Evolutionary conservation across 2,329 filamentous ascomycete genomes (phyloP).

Genomic region (Elsinoe ampelina): DNA sequence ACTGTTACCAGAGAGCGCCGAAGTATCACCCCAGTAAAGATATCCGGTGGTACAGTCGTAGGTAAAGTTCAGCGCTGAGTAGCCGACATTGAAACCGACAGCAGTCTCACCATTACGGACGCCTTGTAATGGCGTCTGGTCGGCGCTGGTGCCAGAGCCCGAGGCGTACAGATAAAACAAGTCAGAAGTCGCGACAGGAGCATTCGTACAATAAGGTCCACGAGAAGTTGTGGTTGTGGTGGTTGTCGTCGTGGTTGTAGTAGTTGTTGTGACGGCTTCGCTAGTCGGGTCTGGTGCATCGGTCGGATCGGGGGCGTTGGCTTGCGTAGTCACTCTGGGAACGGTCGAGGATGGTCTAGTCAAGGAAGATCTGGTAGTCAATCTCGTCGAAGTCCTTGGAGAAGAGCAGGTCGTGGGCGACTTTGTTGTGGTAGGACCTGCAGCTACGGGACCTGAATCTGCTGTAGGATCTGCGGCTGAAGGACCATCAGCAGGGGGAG

Average conservation of each 20-base stretch:
- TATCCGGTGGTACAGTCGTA: conserved; percentile 10
- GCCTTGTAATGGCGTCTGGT: conserved; percentile 10
- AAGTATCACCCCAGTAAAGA: conserved; percentile 2
- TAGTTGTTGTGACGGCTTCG: background rate
- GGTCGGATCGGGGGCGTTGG: background rate
- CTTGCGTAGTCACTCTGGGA: background rate
- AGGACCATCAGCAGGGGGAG: background rate
- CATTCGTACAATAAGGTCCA: background rate
- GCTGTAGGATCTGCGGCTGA: background rate
- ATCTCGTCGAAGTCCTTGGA: background rate
- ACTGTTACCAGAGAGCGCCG: conserved; percentile 10
- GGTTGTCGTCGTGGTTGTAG: background rate
- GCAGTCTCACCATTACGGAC: conserved; percentile 8
- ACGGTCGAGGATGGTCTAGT: background rate
- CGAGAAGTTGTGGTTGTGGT: background rate
- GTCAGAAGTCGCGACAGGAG: background rate
- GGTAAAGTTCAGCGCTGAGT: conserved; percentile 5
- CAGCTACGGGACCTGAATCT: background rate
- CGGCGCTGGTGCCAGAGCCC: background rate
- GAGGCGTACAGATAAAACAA: conserved; percentile 6
- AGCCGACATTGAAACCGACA: conserved; percentile 11
- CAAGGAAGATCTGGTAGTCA: background rate
- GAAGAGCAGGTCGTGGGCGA: background rate
- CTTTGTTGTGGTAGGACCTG: background rate
- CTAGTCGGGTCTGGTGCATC: background rate